These are phyloP conservation scores for Solanum gandarillasii DNA, from an alignment of 257 asterid genomes.

Conservation along the genomic window DNA sequence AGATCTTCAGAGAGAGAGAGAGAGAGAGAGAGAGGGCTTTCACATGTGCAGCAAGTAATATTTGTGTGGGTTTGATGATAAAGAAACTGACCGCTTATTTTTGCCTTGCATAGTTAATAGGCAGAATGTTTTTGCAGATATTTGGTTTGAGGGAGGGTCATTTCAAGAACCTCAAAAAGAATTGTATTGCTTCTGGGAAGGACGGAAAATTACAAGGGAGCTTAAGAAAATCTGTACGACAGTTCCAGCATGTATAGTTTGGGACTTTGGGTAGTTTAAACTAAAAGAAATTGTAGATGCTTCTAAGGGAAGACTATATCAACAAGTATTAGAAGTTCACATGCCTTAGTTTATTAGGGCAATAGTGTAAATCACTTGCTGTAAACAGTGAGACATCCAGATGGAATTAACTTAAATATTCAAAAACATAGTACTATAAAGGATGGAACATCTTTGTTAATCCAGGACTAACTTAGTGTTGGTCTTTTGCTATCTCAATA, in stretches of 20 bases:
- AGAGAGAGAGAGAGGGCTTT: neutral
- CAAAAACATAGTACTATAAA: neutral
- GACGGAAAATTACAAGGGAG: neutral
- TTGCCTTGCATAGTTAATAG: neutral
- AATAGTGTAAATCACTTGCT: neutral
- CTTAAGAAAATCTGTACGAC: neutral
- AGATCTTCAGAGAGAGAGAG: neutral
- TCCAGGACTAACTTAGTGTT: neutral
- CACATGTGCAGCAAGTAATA: neutral
- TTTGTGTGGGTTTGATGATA: neutral
- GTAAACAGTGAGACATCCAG: neutral
- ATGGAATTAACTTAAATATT: neutral
- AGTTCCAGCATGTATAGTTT: neutral
- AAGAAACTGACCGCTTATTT: neutral
- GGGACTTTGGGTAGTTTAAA: neutral
- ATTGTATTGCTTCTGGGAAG: neutral
- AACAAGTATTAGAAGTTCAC: neutral
- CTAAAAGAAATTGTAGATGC: neutral
- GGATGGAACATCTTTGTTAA: neutral
- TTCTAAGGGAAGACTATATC: neutral
- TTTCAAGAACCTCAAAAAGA: neutral
- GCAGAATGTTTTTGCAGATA: neutral
- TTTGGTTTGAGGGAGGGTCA: neutral
- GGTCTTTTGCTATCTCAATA: neutral
- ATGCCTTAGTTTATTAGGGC: neutral